These are phyloP conservation scores for Phytopythium montanum DNA, from an alignment of 352 stramenopile genomes.

Conservation along the genomic window DNA sequence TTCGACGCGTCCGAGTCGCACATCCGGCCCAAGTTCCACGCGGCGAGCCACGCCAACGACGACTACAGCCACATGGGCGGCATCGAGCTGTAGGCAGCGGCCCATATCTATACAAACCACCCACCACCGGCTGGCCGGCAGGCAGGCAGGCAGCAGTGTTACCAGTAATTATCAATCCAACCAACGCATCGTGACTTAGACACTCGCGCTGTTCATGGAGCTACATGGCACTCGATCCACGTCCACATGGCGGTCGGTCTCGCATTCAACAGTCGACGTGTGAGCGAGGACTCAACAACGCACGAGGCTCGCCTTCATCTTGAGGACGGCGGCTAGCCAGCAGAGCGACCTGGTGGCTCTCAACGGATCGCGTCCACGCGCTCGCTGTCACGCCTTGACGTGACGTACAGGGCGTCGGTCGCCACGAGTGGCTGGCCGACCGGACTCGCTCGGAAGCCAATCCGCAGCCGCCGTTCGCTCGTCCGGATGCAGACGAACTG, in stretches of 20 bases:
- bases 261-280: too few relatives aligned
- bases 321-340: too few relatives aligned
- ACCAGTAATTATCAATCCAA: constrained; percentile 1
- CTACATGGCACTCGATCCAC: too few relatives aligned
- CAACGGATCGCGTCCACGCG: too few relatives aligned
- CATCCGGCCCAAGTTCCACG: constrained; percentile 11
- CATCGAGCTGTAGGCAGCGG: constrained; percentile 30
- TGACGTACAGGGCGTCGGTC: constrained; percentile 1
- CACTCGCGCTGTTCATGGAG: too few relatives aligned
- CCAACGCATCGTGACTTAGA: neutral
- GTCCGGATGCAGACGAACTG: neutral
- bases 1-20: neutral
- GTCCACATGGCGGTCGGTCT: too few relatives aligned
- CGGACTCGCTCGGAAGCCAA: too few relatives aligned
- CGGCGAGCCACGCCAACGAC: constrained; percentile 16
- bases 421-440: neutral
- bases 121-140: too few relatives aligned
- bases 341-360: too few relatives aligned
- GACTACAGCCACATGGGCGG: constrained; percentile 28
- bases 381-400: neutral
- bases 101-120: neutral
- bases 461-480: too few relatives aligned
- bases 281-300: too few relatives aligned
- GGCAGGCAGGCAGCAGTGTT: neutral
- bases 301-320: too few relatives aligned